Percentiles rank a stretch among this genome's conserved stretches.
Evolutionary conservation across 2,329 filamentous ascomycete genomes (phyloP).

Genomic region (Phaeoacremonium minimum): DNA sequence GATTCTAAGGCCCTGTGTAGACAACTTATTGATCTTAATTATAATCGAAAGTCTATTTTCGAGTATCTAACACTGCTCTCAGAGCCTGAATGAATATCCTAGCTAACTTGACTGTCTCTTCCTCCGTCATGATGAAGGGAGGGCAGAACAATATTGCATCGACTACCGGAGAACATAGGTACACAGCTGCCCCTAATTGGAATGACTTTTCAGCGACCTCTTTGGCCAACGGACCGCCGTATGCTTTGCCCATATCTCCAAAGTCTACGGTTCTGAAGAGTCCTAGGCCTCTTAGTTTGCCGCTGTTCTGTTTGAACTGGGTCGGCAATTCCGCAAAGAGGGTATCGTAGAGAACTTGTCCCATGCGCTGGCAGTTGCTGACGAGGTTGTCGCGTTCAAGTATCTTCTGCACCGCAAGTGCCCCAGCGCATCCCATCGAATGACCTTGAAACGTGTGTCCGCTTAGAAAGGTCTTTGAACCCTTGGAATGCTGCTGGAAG

Average conservation of each 20-base stretch:
- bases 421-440: conserved; percentile 31
- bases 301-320: background rate
- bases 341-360: conserved; percentile 19
- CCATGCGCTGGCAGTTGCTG: conserved; percentile 26
- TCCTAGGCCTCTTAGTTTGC: conserved; percentile 1
- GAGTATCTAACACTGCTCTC: background rate
- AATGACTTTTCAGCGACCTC: conserved; percentile 7
- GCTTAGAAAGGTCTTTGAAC: conserved; percentile 45
- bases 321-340: conserved; percentile 20
- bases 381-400: conserved; percentile 29
- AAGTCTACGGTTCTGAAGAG: conserved; percentile 5
- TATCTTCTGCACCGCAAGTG: conserved; percentile 33
- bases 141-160: conserved; percentile 9
- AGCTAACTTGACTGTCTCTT: conserved; percentile 2
- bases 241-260: background rate
- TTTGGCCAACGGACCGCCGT: conserved; percentile 2
- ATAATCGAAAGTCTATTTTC: too few species aligned
- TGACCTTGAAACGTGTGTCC: conserved; percentile 52
- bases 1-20: too few species aligned
- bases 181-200: conserved; percentile 8
- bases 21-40: too few species aligned
- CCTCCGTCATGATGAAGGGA: conserved; percentile 9
- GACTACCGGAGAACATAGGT: conserved; percentile 7
- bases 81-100: background rate
- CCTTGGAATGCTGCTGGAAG: conserved; percentile 24